phyloP scores from a whole-genome alignment of 2,329 filamentous ascomycete genomes.

The Trichocomaceae sp. region DNA sequence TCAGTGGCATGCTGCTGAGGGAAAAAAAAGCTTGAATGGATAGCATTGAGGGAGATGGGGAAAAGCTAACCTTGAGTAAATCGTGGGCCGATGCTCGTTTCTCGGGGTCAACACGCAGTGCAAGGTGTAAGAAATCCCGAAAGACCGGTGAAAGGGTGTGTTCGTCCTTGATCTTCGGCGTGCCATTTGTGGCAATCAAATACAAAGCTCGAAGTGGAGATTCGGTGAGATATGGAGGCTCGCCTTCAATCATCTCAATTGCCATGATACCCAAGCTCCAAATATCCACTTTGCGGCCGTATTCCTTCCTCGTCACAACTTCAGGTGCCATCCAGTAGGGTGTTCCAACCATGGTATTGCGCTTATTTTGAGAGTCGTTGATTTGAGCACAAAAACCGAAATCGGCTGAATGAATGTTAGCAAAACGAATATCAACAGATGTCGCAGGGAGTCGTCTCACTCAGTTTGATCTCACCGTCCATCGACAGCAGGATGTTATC shows the following conservation, averaged over 20 bases:
- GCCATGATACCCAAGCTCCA: slow-evolving; percentile 99
- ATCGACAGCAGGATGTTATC: slow-evolving; percentile 93
- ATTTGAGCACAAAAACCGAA: slow-evolving; percentile 99
- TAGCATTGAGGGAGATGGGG: not conserved
- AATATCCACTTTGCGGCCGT: slow-evolving; percentile 96
- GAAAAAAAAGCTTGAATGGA: not conserved
- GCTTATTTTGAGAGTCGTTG: slow-evolving; percentile 93
- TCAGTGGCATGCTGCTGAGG: slow-evolving; percentile 12
- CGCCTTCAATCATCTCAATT: slow-evolving; percentile 99
- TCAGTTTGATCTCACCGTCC: slow-evolving; percentile 95
- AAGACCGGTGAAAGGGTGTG: slow-evolving; percentile 74
- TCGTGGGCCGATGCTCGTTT: slow-evolving; percentile 94
- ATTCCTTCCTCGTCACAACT: slow-evolving; percentile 94
- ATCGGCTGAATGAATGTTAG: slow-evolving; percentile 58
- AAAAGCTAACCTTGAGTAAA: slow-evolving; percentile 70
- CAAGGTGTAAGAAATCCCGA: slow-evolving; percentile 85
- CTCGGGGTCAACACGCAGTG: slow-evolving; percentile 93
- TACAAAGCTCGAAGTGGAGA: slow-evolving; percentile 88
- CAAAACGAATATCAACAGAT: not conserved
- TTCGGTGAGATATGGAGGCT: slow-evolving; percentile 93
- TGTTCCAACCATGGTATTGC: slow-evolving; percentile 97
- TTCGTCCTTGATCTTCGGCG: slow-evolving; percentile 90
- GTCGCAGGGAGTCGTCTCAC: slow-evolving; percentile 48
- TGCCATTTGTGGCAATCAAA: slow-evolving; percentile 94
- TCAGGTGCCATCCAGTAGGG: slow-evolving; percentile 99